Conservation (phyloP, 306 rosid genomes). For the Cucumis sativus region DNA sequence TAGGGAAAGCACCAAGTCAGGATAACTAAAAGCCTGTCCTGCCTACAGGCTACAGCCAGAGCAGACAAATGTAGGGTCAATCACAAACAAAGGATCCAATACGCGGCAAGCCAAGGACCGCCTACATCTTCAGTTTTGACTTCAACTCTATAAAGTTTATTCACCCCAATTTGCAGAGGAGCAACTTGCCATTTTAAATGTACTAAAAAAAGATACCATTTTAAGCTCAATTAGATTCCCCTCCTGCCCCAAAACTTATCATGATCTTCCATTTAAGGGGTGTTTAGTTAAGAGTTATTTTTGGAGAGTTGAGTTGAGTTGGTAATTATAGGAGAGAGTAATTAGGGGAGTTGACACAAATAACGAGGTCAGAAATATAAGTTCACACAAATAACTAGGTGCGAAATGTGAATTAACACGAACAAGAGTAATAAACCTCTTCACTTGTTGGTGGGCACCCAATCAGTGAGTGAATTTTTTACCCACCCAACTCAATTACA, state of each 20-base stretch:
- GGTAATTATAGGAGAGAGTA: too few relatives aligned
- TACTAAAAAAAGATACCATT: neutral
- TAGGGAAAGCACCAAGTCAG: neutral
- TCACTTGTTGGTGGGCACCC: too few relatives aligned
- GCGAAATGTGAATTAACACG: too few relatives aligned
- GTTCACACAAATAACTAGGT: too few relatives aligned
- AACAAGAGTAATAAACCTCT: too few relatives aligned
- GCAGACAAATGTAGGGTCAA: neutral
- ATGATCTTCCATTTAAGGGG: neutral
- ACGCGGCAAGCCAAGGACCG: neutral
- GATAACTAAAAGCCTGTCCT: neutral
- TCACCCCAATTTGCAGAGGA: neutral
- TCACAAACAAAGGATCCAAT: neutral
- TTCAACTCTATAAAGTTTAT: neutral
- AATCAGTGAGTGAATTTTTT: too few relatives aligned
- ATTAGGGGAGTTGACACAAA: too few relatives aligned
- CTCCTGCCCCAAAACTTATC: neutral
- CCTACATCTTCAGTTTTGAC: neutral
- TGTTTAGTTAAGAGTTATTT: too few relatives aligned
- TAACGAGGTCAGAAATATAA: too few relatives aligned
- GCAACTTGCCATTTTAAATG: neutral
- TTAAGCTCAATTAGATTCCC: neutral
- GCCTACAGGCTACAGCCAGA: neutral
- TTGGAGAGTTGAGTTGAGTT: too few relatives aligned
- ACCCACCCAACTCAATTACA: too few relatives aligned